phyloP scores from a whole-genome alignment of 306 rosid species.

The Herpetospermum pedunculosum region DNA sequence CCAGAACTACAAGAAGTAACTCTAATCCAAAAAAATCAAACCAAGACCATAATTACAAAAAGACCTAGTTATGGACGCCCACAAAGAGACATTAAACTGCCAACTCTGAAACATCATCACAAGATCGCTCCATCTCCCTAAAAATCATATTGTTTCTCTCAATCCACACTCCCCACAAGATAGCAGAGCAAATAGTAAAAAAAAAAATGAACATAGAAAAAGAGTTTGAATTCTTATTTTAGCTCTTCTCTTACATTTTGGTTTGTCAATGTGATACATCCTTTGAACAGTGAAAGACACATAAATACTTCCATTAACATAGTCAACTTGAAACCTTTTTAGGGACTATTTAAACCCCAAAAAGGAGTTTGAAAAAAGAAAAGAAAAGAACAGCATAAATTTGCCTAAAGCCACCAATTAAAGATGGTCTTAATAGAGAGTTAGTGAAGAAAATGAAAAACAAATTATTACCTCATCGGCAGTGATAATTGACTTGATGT shows the following conservation, averaged over 20 bases:
- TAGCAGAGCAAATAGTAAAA: not conserved
- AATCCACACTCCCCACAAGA: too few species aligned
- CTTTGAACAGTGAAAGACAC: not conserved
- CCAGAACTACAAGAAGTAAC: too few species aligned
- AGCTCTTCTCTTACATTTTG: not conserved
- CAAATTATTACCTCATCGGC: constrained; percentile 69
- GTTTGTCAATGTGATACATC: not conserved
- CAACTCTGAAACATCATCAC: too few species aligned
- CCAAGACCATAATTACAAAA: too few species aligned
- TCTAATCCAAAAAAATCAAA: too few species aligned
- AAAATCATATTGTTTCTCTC: too few species aligned
- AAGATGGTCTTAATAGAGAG: not conserved
- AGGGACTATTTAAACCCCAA: not conserved
- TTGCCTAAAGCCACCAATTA: not conserved
- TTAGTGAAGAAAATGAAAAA: not conserved
- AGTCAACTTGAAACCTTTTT: not conserved
- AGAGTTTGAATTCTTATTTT: not conserved
- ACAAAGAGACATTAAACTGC: too few species aligned
- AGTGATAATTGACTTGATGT: constrained; percentile 87
- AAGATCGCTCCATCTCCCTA: too few species aligned
- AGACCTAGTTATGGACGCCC: too few species aligned
- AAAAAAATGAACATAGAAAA: not conserved
- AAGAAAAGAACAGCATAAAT: not conserved
- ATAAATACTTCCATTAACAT: not conserved
- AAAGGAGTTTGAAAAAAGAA: not conserved